Evolutionary conservation across 208 protist genomes (phyloP), one percentile per base, ranked within the genome.

Genomic region (Naegleria fowleri): DNA sequence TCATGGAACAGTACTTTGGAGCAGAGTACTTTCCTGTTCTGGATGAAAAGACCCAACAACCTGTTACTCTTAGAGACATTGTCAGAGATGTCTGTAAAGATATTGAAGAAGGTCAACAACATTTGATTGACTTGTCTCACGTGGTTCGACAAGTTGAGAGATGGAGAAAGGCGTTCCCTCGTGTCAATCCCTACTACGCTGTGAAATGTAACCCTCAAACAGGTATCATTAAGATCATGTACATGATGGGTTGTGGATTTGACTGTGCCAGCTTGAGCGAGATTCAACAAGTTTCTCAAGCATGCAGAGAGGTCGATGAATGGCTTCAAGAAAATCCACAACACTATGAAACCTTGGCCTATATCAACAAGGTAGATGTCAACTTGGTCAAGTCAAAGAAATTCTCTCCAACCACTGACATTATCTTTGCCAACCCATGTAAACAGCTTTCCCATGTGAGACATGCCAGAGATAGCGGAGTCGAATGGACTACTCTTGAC

Each of bases 381-480:
- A 22, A 39, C 4, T 29, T 29, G 22, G 55, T 67, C 11, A 55
- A 29, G 48, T 36, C 15, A 16, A 33, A 33, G 36, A 84, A 84
- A n/a, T 43, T 59, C 33, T 11, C 5, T 58, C 9, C 39, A 16
- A 19, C 13, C 7, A 85, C 90, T 38, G 22, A 38, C 33, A 95
- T 97, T 91, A 93, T 97, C 92, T 97, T 96, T 84, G 96, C 96
- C 22, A 97, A 98, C 93, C 96, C 96, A 40, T 97, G 95, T 92
- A 98, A 98, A 91, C 93, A 95, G 91, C 83, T 90, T 15, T 90
- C 92, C 38, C 94, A 97, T 86, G 93, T 98, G 83, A 85, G 93
- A 16, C 91, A 90, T 75, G 96, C 96, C 19, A 90, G 90, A 55
- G 92, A 92, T 15, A 86, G 59, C 90, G 94, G 95, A 0, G 94